Percentiles rank a stretch among this genome's conserved stretches.
phyloP scores from a whole-genome alignment of 2,329 filamentous ascomycete genomes.

The Hymenoscyphus albidus region DNA sequence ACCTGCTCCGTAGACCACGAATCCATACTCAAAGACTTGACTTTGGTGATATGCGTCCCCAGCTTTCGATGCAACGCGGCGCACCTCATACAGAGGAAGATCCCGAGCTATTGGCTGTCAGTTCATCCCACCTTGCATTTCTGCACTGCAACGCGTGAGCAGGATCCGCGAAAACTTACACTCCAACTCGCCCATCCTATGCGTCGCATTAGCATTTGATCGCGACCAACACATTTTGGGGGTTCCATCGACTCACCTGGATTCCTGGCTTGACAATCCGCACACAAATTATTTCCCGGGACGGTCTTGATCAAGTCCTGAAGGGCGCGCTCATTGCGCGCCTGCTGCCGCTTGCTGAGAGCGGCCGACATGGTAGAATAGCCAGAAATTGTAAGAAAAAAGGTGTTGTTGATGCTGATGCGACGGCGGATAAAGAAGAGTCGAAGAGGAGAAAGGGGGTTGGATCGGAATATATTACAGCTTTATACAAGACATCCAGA shows the following conservation, averaged over 20 bases:
- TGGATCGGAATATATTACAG: constrained; percentile 17
- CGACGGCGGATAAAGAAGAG: constrained; percentile 6
- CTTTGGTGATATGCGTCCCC: constrained; percentile 96
- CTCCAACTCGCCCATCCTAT: constrained; percentile 38
- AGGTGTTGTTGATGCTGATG: constrained; percentile 6
- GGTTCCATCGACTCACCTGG: constrained; percentile 60
- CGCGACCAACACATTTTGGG: background rate
- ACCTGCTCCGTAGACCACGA: constrained; percentile 95
- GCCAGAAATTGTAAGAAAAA: background rate
- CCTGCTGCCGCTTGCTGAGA: constrained; percentile 94
- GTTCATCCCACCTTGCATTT: constrained; percentile 12
- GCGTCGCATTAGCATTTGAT: constrained; percentile 15
- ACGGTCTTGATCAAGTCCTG: constrained; percentile 84
- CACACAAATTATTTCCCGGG: constrained; percentile 88
- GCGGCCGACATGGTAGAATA: constrained; percentile 58
- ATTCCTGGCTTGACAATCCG: constrained; percentile 87
- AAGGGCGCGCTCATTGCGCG: constrained; percentile 88
- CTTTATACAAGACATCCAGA: constrained; percentile 26
- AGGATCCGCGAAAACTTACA: constrained; percentile 28
- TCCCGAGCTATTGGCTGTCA: constrained; percentile 64
- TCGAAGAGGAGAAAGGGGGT: background rate
- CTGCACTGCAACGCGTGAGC: background rate
- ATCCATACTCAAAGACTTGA: constrained; percentile 98
- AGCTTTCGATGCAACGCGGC: constrained; percentile 92
- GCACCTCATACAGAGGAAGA: constrained; percentile 98